Percentiles rank a stretch among this genome's conserved stretches.
Conservation (phyloP, 768 basidiomycete species). For the Pseudohyphozyma bogoriensis region DNA sequence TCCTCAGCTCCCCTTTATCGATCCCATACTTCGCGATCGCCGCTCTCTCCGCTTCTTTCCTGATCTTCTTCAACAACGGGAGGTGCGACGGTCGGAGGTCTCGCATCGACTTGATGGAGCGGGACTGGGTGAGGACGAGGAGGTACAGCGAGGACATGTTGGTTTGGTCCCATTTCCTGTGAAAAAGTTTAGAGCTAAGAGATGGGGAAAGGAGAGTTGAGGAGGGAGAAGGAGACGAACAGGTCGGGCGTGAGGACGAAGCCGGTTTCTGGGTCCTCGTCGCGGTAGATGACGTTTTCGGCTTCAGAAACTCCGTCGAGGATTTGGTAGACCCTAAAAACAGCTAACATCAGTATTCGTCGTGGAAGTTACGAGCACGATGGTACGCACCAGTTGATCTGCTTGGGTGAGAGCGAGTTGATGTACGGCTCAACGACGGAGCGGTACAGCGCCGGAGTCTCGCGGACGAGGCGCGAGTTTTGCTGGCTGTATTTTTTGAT, state of each 20-base stretch:
- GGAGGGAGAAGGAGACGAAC: slow-evolving; percentile 2
- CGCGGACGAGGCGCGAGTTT: slow-evolving; percentile 57
- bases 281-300: slow-evolving; percentile 58
- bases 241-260: slow-evolving; percentile 86
- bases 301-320: slow-evolving; percentile 65
- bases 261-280: slow-evolving; percentile 43
- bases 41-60: slow-evolving; percentile 46
- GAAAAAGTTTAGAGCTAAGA: too few species aligned
- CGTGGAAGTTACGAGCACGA: neutral
- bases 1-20: slow-evolving; percentile 51
- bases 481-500: slow-evolving; percentile 74
- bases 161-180: slow-evolving; percentile 74
- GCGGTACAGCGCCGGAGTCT: slow-evolving; percentile 70
- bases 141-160: slow-evolving; percentile 74
- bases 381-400: slow-evolving; percentile 55
- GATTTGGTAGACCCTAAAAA: slow-evolving; percentile 70
- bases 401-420: slow-evolving; percentile 55
- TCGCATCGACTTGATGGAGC: slow-evolving; percentile 58
- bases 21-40: slow-evolving; percentile 61
- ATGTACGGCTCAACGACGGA: slow-evolving; percentile 70
- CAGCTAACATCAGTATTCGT: too few species aligned
- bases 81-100: slow-evolving; percentile 62
- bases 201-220: neutral
- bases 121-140: slow-evolving; percentile 59
- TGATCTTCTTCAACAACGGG: slow-evolving; percentile 56